Evolutionary conservation across 306 rosid species (phyloP).

Genomic region (Castanospermum australe): DNA sequence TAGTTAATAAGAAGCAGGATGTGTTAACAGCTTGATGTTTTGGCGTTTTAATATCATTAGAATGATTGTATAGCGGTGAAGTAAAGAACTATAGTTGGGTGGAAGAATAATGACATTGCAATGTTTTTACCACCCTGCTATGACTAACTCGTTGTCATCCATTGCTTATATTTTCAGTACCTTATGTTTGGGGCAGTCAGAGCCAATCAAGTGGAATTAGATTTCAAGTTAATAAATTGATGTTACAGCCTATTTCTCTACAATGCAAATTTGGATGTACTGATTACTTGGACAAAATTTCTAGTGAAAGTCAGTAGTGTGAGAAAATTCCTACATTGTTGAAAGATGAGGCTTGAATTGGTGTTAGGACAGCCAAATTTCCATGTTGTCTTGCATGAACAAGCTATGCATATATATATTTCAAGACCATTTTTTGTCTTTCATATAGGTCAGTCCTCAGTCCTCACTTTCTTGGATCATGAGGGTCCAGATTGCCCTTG

Average conservation of each 20-base stretch:
- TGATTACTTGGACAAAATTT: background rate
- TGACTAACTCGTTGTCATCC: background rate
- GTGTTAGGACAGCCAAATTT: constrained; percentile 12
- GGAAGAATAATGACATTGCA: background rate
- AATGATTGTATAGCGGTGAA: background rate
- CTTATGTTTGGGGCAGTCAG: background rate
- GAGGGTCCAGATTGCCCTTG: constrained; percentile 93
- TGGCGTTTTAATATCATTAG: background rate
- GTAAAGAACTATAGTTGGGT: background rate
- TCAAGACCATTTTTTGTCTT: constrained; percentile 18
- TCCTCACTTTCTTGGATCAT: constrained; percentile 95
- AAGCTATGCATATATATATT: constrained; percentile 17
- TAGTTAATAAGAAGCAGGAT: background rate
- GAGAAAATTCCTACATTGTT: background rate
- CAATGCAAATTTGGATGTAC: background rate
- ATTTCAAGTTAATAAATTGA: background rate
- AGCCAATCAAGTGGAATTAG: background rate
- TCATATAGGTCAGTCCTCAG: constrained; percentile 72
- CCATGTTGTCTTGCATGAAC: constrained; percentile 2
- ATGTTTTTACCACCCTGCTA: background rate
- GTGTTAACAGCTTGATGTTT: background rate
- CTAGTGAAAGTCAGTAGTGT: background rate
- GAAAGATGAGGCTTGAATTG: constrained; percentile 13
- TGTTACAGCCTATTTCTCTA: background rate
- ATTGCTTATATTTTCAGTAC: background rate